phyloP scores from a whole-genome alignment of 1,139 yeast genomes.

The Suhomyces chickasaworum region DNA sequence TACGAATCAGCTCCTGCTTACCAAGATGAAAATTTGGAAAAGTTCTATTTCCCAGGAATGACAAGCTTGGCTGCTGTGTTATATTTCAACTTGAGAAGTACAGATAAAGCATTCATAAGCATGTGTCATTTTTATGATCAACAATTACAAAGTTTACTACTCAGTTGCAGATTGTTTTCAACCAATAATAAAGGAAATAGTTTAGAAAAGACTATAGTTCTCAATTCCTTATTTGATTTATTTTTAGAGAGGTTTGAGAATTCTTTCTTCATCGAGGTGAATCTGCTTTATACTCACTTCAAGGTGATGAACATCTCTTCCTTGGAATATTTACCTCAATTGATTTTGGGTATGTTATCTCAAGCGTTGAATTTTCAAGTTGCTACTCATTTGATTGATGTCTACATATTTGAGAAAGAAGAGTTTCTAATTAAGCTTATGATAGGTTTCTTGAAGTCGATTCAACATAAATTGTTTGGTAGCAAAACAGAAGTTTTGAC shows the following conservation, averaged over 20 bases:
- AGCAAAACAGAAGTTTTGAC: constrained; percentile 45
- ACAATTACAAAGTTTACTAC: constrained; percentile 31
- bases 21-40: constrained; percentile 12
- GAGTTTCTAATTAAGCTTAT: constrained; percentile 49
- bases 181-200: constrained; percentile 3
- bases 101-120: constrained; percentile 44
- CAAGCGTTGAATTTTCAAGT: constrained; percentile 29
- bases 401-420: constrained; percentile 59
- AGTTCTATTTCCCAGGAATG: constrained; percentile 29
- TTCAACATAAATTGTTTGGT: constrained; percentile 58
- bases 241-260: constrained; percentile 46
- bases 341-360: constrained; percentile 25
- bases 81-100: constrained; percentile 37
- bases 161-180: constrained; percentile 15
- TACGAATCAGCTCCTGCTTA: constrained; percentile 19
- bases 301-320: constrained; percentile 38
- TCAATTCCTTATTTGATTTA: constrained; percentile 17
- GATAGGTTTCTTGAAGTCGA: constrained; percentile 48
- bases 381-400: constrained; percentile 48
- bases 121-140: constrained; percentile 46
- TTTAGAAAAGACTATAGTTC: constrained; percentile 10
- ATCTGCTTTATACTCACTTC: constrained; percentile 54
- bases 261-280: constrained; percentile 45
- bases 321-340: constrained; percentile 28
- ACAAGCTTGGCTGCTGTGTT: constrained; percentile 44